Conservation (phyloP, 768 basidiomycete species). For the Tylopilus subfusipes region DNA sequence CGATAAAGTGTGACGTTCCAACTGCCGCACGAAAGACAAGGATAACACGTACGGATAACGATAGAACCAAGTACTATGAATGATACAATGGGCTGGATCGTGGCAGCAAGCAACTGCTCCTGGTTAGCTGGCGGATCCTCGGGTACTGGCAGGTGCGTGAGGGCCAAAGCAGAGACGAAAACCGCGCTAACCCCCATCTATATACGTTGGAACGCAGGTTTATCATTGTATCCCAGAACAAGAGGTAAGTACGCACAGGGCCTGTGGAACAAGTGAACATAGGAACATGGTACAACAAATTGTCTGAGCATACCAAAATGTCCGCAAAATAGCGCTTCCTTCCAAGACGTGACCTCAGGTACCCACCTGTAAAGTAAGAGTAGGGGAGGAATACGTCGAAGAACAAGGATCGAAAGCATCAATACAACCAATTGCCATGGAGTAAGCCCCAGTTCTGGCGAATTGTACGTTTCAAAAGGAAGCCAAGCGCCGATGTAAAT, state of each 20-base stretch:
- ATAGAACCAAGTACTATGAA: constrained; percentile 89
- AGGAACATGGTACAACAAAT: background rate
- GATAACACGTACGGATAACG: constrained; percentile 59
- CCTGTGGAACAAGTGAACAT: constrained; percentile 33
- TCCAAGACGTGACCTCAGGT: constrained; percentile 82
- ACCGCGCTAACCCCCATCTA: constrained; percentile 92
- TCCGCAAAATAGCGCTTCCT: constrained; percentile 86
- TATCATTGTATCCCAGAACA: background rate
- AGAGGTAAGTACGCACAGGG: constrained; percentile 40
- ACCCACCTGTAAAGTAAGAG: constrained; percentile 77
- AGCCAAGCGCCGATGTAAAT: constrained; percentile 88
- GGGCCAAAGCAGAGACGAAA: constrained; percentile 78
- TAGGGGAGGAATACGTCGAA: constrained; percentile 81
- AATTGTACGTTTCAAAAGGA: constrained; percentile 58
- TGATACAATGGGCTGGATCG: constrained; percentile 77
- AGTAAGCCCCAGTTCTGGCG: constrained; percentile 53
- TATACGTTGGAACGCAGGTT: background rate
- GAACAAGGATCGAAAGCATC: constrained; percentile 59
- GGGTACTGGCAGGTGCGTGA: constrained; percentile 56
- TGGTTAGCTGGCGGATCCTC: constrained; percentile 59
- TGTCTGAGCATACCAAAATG: constrained; percentile 66
- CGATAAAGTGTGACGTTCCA: background rate
- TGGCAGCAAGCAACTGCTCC: constrained; percentile 67
- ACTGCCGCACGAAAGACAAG: background rate
- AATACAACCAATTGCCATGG: constrained; percentile 73